Conservation (phyloP, 768 basidiomycete genomes). For the Pleurotus pulmonarius region DNA sequence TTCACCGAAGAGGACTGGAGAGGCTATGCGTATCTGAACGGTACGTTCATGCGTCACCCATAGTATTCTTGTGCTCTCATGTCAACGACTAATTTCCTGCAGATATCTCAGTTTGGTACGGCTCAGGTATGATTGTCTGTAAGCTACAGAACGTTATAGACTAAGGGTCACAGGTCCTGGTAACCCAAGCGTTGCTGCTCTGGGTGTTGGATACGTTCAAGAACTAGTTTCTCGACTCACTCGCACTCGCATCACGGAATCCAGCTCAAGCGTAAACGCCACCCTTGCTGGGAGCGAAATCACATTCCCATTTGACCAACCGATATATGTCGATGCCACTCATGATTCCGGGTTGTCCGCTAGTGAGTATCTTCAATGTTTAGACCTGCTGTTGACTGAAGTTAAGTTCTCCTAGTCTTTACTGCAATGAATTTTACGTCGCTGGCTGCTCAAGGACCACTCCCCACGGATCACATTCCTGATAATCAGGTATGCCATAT, state of each 20-base stretch:
- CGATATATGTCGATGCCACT: conserved; percentile 67
- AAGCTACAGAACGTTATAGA: background rate
- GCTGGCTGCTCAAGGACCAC: conserved; percentile 56
- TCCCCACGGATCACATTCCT: conserved; percentile 60
- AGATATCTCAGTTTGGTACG: background rate
- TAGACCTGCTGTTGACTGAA: too few relatives aligned
- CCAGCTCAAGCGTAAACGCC: conserved; percentile 65
- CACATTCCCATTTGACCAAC: conserved; percentile 55
- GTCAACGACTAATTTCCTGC: background rate
- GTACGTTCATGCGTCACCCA: conserved; percentile 11
- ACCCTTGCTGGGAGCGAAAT: conserved; percentile 53
- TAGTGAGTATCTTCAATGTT: background rate
- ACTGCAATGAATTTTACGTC: conserved; percentile 72
- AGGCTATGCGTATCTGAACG: conserved; percentile 61
- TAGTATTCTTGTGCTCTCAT: too few relatives aligned
- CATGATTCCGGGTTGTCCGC: conserved; percentile 42
- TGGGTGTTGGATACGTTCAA: conserved; percentile 65
- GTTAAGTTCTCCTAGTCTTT: conserved; percentile 37
- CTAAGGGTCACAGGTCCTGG: conserved; percentile 56
- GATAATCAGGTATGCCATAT: conserved; percentile 39
- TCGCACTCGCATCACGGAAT: conserved; percentile 48
- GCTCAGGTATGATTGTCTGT: background rate
- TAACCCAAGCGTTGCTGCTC: conserved; percentile 56
- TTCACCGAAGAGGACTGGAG: conserved; percentile 84
- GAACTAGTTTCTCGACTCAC: conserved; percentile 71